Evolutionary conservation across 371 early-diverging fungal genomes (phyloP).

Genomic region (Mucor piriformis): DNA sequence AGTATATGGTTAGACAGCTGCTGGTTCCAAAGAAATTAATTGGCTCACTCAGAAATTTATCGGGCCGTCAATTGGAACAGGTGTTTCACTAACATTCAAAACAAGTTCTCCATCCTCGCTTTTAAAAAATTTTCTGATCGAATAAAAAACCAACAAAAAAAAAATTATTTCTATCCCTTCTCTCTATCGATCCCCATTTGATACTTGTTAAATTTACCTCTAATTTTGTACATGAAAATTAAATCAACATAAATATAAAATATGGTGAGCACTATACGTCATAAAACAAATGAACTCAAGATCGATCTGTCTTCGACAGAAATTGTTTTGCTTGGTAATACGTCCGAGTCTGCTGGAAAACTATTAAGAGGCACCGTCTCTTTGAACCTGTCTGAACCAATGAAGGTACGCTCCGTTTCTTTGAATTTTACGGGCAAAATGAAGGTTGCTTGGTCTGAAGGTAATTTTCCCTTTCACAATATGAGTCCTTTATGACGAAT

Average conservation of each 20-base stretch:
- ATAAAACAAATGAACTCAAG: slow-evolving; percentile 32
- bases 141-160: not conserved
- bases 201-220: not conserved
- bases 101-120: not conserved
- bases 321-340: slow-evolving; percentile 38
- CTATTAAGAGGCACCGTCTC: slow-evolving; percentile 38
- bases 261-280: slow-evolving; percentile 23
- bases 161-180: slow-evolving; percentile 4
- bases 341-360: slow-evolving; percentile 45
- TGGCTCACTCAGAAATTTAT: not conserved
- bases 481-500: not conserved
- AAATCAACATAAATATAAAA: not conserved
- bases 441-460: slow-evolving; percentile 54
- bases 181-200: not conserved
- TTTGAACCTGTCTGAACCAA: slow-evolving; percentile 35
- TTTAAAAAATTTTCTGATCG: not conserved
- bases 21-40: not conserved
- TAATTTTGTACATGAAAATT: not conserved
- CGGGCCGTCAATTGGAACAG: not conserved
- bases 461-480: slow-evolving; percentile 18
- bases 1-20: not conserved
- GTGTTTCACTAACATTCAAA: not conserved
- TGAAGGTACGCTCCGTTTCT: slow-evolving; percentile 40
- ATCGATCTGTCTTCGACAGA: slow-evolving; percentile 34
- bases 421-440: slow-evolving; percentile 45